phyloP scores from a whole-genome alignment of 164 flowering plant species.

The Tetracentron sinense region DNA sequence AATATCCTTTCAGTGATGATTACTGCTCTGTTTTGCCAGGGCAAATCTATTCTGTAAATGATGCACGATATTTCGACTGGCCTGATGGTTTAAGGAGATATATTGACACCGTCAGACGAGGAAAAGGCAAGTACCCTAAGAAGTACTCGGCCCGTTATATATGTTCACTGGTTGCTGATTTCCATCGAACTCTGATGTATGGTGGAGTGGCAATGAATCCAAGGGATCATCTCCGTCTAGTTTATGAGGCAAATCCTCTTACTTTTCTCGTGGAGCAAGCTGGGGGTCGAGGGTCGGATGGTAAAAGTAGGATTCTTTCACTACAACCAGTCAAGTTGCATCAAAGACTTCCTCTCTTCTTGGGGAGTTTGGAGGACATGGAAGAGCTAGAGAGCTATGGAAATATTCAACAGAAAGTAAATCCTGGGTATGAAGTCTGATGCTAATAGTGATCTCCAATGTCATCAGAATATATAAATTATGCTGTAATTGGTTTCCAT shows the following conservation, averaged over 20 bases:
- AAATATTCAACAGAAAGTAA: conserved; percentile 88
- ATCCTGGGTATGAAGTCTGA: conserved; percentile 92
- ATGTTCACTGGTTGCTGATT: conserved; percentile 94
- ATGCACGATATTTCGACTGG: conserved; percentile 98
- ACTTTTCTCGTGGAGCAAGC: conserved; percentile 91
- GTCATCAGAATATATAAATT: too few relatives aligned
- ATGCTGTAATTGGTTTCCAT: too few relatives aligned
- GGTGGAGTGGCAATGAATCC: conserved; percentile 98
- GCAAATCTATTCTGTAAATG: conserved; percentile 96
- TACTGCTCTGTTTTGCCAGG: conserved; percentile 43
- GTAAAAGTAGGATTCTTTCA: conserved; percentile 72
- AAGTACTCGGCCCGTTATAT: conserved; percentile 96
- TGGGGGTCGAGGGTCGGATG: conserved; percentile 91
- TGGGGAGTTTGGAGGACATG: conserved; percentile 83
- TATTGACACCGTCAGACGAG: conserved; percentile 93
- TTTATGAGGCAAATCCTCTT: conserved; percentile 93
- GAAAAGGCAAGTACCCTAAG: conserved; percentile 84
- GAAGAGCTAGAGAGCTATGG: conserved; percentile 86
- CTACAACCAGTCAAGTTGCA: conserved; percentile 81
- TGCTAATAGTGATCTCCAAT: neutral
- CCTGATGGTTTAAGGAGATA: conserved; percentile 85
- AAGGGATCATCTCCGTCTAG: conserved; percentile 90
- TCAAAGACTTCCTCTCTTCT: conserved; percentile 86
- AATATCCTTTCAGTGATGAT: neutral
- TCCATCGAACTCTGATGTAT: conserved; percentile 82